Conservation (phyloP, 169 alveolate species). For the Plasmodium cynomolgi region DNA sequence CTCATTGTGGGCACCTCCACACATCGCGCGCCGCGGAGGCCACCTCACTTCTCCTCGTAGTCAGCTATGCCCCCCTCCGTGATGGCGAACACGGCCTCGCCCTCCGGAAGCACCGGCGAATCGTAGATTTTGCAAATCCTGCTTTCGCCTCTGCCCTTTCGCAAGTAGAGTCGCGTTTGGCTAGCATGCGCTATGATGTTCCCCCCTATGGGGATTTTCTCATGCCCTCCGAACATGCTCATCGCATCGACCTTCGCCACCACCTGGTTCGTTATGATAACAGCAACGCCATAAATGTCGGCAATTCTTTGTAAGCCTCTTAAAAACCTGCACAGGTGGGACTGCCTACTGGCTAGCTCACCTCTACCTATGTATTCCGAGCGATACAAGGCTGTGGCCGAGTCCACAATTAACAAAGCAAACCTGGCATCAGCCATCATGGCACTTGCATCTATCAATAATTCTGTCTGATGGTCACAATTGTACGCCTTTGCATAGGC, state of each 20-base stretch:
- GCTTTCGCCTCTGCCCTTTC: constrained; percentile 94
- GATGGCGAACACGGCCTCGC: constrained; percentile 96
- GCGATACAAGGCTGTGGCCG: constrained; percentile 97
- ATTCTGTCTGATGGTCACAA: constrained; percentile 96
- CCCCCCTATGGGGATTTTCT: constrained; percentile 97
- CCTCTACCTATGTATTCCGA: constrained; percentile 99
- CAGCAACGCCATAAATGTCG: constrained; percentile 95
- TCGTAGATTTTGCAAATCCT: constrained; percentile 97
- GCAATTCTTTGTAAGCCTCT: constrained; percentile 97
- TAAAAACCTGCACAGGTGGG: constrained; percentile 96
- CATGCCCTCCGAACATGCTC: constrained; percentile 87
- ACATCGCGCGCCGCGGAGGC: background rate
- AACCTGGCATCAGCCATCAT: constrained; percentile 97
- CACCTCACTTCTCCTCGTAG: constrained; percentile 80
- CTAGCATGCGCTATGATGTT: constrained; percentile 99
- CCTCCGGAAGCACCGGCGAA: constrained; percentile 98
- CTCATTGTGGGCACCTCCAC: background rate
- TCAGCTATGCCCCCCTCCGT: constrained; percentile 95
- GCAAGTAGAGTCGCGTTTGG: constrained; percentile 95
- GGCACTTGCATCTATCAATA: constrained; percentile 96
- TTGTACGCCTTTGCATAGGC: constrained; percentile 98
- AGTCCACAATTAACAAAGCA: constrained; percentile 97
- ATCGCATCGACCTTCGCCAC: constrained; percentile 94
- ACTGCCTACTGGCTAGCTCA: constrained; percentile 98
- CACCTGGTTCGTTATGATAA: constrained; percentile 96